Evolutionary conservation across 768 basidiomycete species (phyloP), one percentile per base, ranked within the genome.

Genomic region (Paxillus involutus): DNA sequence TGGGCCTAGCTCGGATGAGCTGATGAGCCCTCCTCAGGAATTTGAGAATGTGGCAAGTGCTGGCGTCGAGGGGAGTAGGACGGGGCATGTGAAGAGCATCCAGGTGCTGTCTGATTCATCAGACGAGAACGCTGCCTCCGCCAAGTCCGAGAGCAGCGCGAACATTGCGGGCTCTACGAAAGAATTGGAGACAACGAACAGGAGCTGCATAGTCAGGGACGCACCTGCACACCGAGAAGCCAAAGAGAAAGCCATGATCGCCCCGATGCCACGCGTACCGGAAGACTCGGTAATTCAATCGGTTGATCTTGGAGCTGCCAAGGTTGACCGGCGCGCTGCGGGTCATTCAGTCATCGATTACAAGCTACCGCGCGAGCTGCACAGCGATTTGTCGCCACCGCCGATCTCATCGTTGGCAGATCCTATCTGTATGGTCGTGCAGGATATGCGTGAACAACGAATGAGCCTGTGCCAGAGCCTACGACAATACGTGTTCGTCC

Each of bases 401-500:
- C 73, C 77, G 43, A 71, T 91, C 55, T 84, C 83, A 42, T 75
- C 77, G 35, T 84, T 87, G 57, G 77, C 80, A 32, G 88, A 92
- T 44, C 96, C 96, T 3, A 81, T 97, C 39, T 84, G 80, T 67
- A 80, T 84, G 51, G 81, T 97, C 1, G 77, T 98, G 47, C 92
- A 95, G 71, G 91, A 94, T 66, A 93, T 98, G 87, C 81, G 96
- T 43, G 87, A 95, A 69, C 95, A 98, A 73, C 78, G 96, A 50
- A 98, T 98, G 96, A 94, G 91, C 63, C 72, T 97, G 57, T 96
- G 95, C 66, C 95, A 96, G 76, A 96, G 90, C 69, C 73, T 95
- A 65, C 77, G 94, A 53, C 96, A 98, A 73, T 98, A 95, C 64
- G 88, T 95, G 17, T 98, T 95, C 71, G 90, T 94, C 36, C 91